Conservation (phyloP, 352 stramenopile genomes). For the Pythium monospermum region DNA sequence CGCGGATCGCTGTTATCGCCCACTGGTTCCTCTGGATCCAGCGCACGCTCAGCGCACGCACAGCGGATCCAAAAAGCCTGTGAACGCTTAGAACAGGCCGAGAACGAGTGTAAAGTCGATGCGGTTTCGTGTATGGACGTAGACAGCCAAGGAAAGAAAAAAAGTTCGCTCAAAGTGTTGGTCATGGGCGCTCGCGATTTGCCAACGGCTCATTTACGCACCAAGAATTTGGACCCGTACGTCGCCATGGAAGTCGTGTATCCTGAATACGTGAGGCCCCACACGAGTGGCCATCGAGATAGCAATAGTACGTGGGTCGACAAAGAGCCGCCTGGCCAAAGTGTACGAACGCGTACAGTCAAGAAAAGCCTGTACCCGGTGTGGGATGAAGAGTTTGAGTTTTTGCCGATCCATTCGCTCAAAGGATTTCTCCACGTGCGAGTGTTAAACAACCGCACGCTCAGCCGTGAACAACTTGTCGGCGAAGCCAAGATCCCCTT, state of each 20-base stretch:
- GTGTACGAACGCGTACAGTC: conserved; percentile 55
- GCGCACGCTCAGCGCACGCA: conserved; percentile 21
- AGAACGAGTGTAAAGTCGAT: conserved; percentile 44
- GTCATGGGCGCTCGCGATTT: conserved; percentile 49
- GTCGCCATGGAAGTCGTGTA: conserved; percentile 64
- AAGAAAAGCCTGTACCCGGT: conserved; percentile 74
- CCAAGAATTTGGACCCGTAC: conserved; percentile 71
- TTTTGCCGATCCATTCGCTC: conserved; percentile 53
- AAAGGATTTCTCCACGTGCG: conserved; percentile 60
- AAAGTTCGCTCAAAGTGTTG: conserved; percentile 47
- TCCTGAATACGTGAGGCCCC: conserved; percentile 26
- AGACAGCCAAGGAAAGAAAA: conserved; percentile 43
- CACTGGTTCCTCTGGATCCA: conserved; percentile 10
- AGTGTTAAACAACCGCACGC: conserved; percentile 64
- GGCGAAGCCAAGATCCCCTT: conserved; percentile 64
- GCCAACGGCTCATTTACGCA: conserved; percentile 52
- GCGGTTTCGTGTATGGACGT: conserved; percentile 55
- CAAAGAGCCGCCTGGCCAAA: conserved; percentile 5
- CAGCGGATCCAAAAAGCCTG: conserved; percentile 57
- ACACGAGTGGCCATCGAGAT: not conserved
- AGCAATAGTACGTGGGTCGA: not conserved
- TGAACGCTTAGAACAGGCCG: conserved; percentile 41
- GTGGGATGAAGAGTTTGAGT: conserved; percentile 77
- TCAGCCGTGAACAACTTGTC: conserved; percentile 61
- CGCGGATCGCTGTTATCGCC: conserved; percentile 12